A percentile compares a stretch with the other conserved stretches of the same genome.
These are phyloP conservation scores for Marasmius fiardii DNA, from an alignment of 1,284 basidiomycete genomes.

Conservation along the genomic window DNA sequence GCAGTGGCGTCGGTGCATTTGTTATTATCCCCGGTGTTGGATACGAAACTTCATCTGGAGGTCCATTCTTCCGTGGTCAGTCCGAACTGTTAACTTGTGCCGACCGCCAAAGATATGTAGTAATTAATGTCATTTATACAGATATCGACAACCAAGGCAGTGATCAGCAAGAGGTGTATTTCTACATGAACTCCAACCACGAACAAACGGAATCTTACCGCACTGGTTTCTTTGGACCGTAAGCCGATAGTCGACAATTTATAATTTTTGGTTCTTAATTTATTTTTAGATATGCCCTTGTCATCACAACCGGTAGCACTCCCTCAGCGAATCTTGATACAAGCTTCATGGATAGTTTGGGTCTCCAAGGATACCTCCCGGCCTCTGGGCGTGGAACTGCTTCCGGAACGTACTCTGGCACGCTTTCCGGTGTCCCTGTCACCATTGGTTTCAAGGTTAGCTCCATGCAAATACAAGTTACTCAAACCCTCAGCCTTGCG, in stretches of 20 bases:
- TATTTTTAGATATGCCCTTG: slow-evolving; percentile 33
- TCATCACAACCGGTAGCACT: slow-evolving; percentile 37
- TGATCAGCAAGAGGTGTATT: slow-evolving; percentile 42
- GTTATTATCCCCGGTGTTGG: slow-evolving; percentile 38
- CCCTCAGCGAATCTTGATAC: slow-evolving; percentile 40
- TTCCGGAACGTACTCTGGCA: slow-evolving; percentile 40
- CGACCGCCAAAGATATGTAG: slow-evolving; percentile 10
- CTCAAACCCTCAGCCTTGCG: too few relatives aligned
- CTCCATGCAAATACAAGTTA: too few relatives aligned
- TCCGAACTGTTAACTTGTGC: slow-evolving; percentile 3
- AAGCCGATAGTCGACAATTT: slow-evolving; percentile 10
- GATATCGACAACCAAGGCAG: slow-evolving; percentile 45
- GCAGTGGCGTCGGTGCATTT: slow-evolving; percentile 33
- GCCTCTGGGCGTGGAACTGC: slow-evolving; percentile 42
- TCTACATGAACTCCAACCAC: slow-evolving; percentile 43
- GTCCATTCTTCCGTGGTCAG: slow-evolving; percentile 42
- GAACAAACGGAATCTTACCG: slow-evolving; percentile 40
- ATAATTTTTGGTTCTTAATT: not conserved
- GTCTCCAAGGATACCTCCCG: slow-evolving; percentile 40
- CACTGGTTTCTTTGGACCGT: slow-evolving; percentile 45
- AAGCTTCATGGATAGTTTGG: slow-evolving; percentile 41
- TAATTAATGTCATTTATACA: not conserved
- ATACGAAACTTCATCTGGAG: slow-evolving; percentile 40
- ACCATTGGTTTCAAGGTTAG: slow-evolving; percentile 41
- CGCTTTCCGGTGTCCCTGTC: slow-evolving; percentile 34